Conservation (phyloP, 768 basidiomycete genomes). For the Rhizopogon vesiculosus region DNA sequence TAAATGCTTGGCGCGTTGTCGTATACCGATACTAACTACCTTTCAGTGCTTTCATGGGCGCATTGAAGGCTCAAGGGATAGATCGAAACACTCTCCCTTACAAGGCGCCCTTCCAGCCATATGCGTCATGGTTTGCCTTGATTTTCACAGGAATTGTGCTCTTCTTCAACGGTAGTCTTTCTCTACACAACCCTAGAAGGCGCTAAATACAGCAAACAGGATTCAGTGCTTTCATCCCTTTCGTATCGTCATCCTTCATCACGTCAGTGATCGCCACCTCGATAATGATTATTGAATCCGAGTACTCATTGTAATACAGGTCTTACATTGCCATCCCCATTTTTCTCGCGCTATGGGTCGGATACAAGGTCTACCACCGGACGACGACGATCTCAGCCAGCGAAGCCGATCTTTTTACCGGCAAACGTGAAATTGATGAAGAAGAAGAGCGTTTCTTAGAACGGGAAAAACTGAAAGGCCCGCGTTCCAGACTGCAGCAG, state of each 20-base stretch:
- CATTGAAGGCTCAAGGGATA: conserved; percentile 32
- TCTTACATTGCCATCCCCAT: conserved; percentile 13
- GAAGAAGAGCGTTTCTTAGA: conserved; percentile 51
- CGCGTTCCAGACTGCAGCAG: conserved; percentile 11
- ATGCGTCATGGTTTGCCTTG: conserved; percentile 57
- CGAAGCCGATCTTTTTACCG: conserved; percentile 58
- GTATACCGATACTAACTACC: conserved; percentile 1
- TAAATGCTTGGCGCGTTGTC: conserved; percentile 1
- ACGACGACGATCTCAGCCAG: conserved; percentile 27
- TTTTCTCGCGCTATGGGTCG: conserved; percentile 8
- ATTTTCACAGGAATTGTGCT: conserved; percentile 47
- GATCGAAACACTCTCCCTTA: conserved; percentile 40
- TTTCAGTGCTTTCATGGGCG: conserved; percentile 15
- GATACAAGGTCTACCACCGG: conserved; percentile 21
- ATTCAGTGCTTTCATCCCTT: conserved; percentile 27
- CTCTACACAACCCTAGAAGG: conserved; percentile 8
- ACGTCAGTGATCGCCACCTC: conserved; percentile 37
- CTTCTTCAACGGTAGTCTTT: conserved; percentile 46
- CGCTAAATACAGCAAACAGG: conserved; percentile 8
- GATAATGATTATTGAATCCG: conserved; percentile 4
- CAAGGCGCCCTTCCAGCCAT: conserved; percentile 61
- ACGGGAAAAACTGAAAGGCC: conserved; percentile 38
- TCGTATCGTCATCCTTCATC: conserved; percentile 52
- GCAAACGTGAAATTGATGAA: conserved; percentile 55
- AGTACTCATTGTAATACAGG: conserved; percentile 4